Evolutionary conservation across 192 early-diverging fungal species (phyloP).

Genomic region (Mortierella antarctica): DNA sequence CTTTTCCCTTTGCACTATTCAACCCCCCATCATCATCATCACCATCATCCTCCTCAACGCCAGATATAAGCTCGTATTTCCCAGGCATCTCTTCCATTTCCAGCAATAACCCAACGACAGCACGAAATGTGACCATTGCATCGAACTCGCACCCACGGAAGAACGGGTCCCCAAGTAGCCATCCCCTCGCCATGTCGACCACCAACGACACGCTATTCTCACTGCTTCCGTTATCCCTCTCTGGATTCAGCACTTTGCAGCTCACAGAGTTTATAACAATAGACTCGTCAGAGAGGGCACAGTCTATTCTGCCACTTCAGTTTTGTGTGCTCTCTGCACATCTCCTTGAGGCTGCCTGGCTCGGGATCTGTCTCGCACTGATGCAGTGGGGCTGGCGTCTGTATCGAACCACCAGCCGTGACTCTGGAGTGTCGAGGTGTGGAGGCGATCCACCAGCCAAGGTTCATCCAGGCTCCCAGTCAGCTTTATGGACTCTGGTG

Average conservation of each 20-base stretch:
- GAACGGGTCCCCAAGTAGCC: too few species aligned
- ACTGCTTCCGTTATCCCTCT: not conserved
- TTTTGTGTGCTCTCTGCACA: slow-evolving; percentile 21
- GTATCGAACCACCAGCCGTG: not conserved
- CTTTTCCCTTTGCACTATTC: not conserved
- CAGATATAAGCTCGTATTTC: not conserved
- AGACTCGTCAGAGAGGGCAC: not conserved
- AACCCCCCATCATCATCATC: not conserved
- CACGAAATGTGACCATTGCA: too few species aligned
- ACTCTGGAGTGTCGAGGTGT: too few species aligned
- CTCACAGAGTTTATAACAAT: not conserved
- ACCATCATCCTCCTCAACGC: not conserved
- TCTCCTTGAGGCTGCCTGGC: slow-evolving; percentile 12
- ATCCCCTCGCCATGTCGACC: too few species aligned
- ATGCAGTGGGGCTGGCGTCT: slow-evolving; percentile 17
- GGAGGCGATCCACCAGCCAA: not conserved
- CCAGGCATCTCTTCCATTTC: too few species aligned
- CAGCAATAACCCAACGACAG: too few species aligned
- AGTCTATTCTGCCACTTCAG: not conserved
- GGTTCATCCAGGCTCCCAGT: slow-evolving; percentile 7
- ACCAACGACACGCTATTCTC: too few species aligned
- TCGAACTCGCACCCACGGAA: too few species aligned
- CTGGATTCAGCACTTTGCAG: not conserved
- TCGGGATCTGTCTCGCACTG: slow-evolving; percentile 12
- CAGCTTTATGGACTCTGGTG: not conserved